A percentile compares a stretch with the other conserved stretches of the same genome.
Evolutionary conservation across 192 early-diverging fungal genomes (phyloP).

Genomic region (Mortierella hygrophila): DNA sequence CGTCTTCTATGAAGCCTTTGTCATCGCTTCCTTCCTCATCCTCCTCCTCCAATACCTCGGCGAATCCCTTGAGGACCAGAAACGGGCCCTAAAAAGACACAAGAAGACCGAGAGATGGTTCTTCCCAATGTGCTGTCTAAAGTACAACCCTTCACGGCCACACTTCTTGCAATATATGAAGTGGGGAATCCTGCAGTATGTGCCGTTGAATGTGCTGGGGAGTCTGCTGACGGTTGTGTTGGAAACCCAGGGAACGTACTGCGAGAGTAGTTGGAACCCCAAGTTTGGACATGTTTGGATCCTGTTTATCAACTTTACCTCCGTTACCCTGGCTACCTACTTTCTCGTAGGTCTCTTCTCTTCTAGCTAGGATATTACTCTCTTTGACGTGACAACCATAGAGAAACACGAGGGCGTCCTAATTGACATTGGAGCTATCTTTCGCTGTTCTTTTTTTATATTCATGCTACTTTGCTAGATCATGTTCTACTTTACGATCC

Average conservation of each 20-base stretch:
- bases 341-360: constrained; percentile 62
- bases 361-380: background rate
- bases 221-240: constrained; percentile 73
- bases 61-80: constrained; percentile 59
- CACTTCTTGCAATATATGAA: constrained; percentile 72
- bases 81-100: constrained; percentile 54
- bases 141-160: constrained; percentile 69
- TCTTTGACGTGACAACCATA: background rate
- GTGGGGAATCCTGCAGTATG: constrained; percentile 80
- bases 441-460: background rate
- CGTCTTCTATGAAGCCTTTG: constrained; percentile 80
- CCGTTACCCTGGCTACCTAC: constrained; percentile 74
- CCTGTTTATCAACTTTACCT: constrained; percentile 68
- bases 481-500: constrained; percentile 56
- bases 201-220: constrained; percentile 66
- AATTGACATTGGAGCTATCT: background rate
- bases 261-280: constrained; percentile 74
- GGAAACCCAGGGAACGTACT: constrained; percentile 69
- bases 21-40: constrained; percentile 79
- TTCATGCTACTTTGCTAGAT: constrained; percentile 15
- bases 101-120: constrained; percentile 68
- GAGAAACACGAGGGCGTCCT: background rate
- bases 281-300: constrained; percentile 79
- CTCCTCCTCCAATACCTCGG: constrained; percentile 80
- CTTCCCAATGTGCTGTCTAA: constrained; percentile 73